Evolutionary conservation across 495 filamentous ascomycete genomes (phyloP), one percentile per base, ranked within the genome.

Genomic region (Aspergillus coremiiformis): DNA sequence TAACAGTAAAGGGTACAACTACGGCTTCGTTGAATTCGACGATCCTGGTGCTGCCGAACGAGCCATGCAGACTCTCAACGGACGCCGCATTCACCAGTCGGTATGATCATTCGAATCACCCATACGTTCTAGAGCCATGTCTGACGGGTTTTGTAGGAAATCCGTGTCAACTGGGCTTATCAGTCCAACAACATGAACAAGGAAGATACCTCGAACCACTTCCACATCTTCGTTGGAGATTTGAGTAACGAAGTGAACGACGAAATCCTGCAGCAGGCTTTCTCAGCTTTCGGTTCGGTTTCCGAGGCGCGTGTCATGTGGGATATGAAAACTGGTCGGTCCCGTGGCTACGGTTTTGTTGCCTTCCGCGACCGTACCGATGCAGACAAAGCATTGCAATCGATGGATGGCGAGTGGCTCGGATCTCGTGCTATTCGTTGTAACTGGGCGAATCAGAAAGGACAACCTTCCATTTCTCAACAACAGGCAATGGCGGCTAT

Each of bases 391-490:
- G 93, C 93, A 1, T 72, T 99, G 57, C 94, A 82, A 68, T 88
- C 90, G 44, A 99, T 97, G 93, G 93, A 99, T 66, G 92, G 94
- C 48, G 94, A 99, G 78, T 99, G 93, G 93, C 85, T 99, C 46
- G 93, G 93, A 44, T 97, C 94, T 55, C 90, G 93, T 47, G 93
- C 94, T 4, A 99, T 99, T 66, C 89, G 93, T 54, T 96, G 92
- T 80, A 99, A 99, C 76, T 99, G 93, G 93, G 93, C 93, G 47
- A 99, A 99, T 72, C 93, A 99, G 68, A 99, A 99, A 78, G 93
- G 93, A 32, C 93, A 99, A 63, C 93, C 93, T 41, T 97, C 94
- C 1, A 95, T 96, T 62, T 89, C 91, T 39, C 93, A 99, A 73
- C 93, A 97, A 70, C 87, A 93, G 67, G 89, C 90, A 24, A 92